Conservation (phyloP, 2,329 filamentous ascomycete genomes). For the Iodosphaeria phyllophila region DNA sequence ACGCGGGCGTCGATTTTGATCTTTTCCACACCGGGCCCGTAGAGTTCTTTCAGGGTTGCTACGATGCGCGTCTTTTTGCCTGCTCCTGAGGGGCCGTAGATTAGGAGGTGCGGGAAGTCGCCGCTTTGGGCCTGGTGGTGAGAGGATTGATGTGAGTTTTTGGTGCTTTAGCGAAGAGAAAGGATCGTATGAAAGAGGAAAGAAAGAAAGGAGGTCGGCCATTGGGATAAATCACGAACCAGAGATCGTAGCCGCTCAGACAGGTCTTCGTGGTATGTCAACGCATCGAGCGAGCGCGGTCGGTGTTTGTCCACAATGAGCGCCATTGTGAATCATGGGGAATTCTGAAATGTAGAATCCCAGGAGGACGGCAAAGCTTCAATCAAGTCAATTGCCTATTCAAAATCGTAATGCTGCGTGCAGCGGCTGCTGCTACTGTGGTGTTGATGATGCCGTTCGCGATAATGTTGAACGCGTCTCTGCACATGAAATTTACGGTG, state of each 20-base stretch:
- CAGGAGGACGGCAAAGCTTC: no score
- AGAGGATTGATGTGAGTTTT: not conserved
- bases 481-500: no score
- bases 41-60: conserved; percentile 85
- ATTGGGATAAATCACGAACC: conserved; percentile 29
- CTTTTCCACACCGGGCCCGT: conserved; percentile 93
- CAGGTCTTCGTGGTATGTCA: conserved; percentile 79
- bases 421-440: no score
- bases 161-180: no score
- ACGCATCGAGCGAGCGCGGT: conserved; percentile 53
- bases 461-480: no score
- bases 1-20: conserved; percentile 98
- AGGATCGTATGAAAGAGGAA: not conserved
- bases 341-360: no score
- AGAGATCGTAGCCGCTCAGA: conserved; percentile 74
- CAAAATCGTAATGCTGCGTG: no score
- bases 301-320: conserved; percentile 56
- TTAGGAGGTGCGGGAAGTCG: conserved; percentile 92
- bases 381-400: no score
- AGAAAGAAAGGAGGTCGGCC: conserved; percentile 1
- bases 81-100: conserved; percentile 90
- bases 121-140: conserved; percentile 66
- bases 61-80: conserved; percentile 97
- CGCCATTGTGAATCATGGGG: no score
- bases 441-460: no score